Evolutionary conservation across 176 grass and related monocot species (phyloP).

Genomic region (Ensete glaucum): DNA sequence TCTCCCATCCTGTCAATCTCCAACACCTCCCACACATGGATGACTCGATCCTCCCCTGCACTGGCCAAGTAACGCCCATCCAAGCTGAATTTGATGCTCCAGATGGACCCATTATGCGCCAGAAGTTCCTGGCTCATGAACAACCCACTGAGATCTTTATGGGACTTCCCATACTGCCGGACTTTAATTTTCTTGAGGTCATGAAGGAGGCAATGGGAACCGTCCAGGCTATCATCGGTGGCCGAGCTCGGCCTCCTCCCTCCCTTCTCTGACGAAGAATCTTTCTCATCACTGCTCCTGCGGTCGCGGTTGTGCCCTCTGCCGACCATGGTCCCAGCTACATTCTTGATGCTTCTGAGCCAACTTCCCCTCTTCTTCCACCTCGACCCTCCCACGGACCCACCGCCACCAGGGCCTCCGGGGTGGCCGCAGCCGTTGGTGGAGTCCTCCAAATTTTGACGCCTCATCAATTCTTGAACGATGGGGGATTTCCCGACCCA

Average conservation of each 20-base stretch:
- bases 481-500: conserved; percentile 84
- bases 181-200: conserved; percentile 53
- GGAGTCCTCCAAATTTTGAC: conserved; percentile 27
- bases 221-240: conserved; percentile 64
- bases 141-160: conserved; percentile 81
- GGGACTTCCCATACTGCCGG: conserved; percentile 74
- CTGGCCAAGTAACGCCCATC: conserved; percentile 84
- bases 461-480: conserved; percentile 86
- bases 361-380: conserved; percentile 51
- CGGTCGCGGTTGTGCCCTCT: conserved; percentile 31
- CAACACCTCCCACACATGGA: conserved; percentile 76
- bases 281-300: conserved; percentile 33
- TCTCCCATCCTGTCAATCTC: conserved; percentile 42
- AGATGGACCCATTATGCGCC: conserved; percentile 63
- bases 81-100: conserved; percentile 85
- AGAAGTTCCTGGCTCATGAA: conserved; percentile 79
- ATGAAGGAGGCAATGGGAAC: conserved; percentile 25
- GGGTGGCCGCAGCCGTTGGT: conserved; percentile 1
- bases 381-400: conserved; percentile 21
- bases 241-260: conserved; percentile 57
- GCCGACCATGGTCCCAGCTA: conserved; percentile 35
- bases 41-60: conserved; percentile 72
- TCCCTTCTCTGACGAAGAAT: conserved; percentile 35
- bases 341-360: conserved; percentile 62
- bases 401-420: conserved; percentile 11